phyloP scores from a whole-genome alignment of 768 basidiomycete species.

The Pisolithus albus region DNA sequence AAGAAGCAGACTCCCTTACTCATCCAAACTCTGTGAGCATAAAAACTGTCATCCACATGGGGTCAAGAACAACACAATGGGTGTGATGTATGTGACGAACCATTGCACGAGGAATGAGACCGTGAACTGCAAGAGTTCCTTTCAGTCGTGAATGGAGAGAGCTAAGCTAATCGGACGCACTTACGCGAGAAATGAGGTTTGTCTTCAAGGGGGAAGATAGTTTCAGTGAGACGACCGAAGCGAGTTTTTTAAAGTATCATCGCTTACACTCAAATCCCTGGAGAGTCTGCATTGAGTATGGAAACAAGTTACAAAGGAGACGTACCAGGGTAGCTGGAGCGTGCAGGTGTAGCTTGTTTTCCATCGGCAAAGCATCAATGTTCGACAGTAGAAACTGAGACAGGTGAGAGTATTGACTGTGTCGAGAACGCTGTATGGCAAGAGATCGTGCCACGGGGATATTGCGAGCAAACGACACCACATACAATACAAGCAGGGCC shows the following conservation, averaged over 20 bases:
- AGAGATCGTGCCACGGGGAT: background rate
- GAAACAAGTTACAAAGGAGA: background rate
- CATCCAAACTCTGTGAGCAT: constrained; percentile 22
- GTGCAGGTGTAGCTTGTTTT: background rate
- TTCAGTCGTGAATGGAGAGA: background rate
- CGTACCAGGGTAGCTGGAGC: constrained; percentile 4
- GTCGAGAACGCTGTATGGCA: background rate
- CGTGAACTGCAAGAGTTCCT: constrained; percentile 6
- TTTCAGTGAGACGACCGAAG: background rate
- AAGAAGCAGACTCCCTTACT: constrained; percentile 9
- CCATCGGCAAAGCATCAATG: constrained; percentile 9
- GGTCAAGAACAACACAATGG: background rate
- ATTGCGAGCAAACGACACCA: background rate
- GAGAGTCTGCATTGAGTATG: too few species aligned
- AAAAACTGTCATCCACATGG: constrained; percentile 11
- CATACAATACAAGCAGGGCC: background rate
- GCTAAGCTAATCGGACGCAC: background rate
- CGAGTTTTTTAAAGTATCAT: background rate
- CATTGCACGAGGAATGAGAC: constrained; percentile 17
- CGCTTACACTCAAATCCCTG: constrained; percentile 7
- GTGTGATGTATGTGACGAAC: background rate
- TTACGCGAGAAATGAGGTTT: background rate
- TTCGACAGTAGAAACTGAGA: background rate
- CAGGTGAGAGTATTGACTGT: background rate
- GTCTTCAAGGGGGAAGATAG: background rate